phyloP scores from a whole-genome alignment of 2,329 filamentous ascomycete genomes.

The Botrytis byssoidea region DNA sequence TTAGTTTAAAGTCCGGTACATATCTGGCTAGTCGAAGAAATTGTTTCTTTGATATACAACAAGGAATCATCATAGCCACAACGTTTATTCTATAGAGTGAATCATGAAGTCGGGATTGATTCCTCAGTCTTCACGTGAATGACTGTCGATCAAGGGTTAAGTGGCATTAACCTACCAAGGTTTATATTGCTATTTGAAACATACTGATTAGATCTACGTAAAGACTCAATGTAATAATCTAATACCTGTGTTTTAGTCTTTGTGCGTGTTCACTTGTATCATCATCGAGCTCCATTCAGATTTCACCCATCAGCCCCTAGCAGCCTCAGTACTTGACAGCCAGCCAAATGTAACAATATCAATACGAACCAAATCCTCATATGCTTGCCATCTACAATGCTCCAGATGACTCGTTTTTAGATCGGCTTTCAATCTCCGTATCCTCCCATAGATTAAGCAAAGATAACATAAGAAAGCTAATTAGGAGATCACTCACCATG shows the following conservation, averaged over 20 bases:
- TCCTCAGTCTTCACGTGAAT: neutral
- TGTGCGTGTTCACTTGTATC: neutral
- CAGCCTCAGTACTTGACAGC: neutral
- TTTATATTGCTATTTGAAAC: neutral
- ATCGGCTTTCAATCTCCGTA: neutral
- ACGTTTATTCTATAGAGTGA: neutral
- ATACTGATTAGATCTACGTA: neutral
- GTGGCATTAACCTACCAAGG: neutral
- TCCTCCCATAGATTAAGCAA: too few species aligned
- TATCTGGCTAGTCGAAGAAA: neutral
- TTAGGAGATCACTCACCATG: neutral
- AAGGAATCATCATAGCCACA: neutral
- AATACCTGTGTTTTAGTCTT: neutral
- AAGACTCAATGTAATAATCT: neutral
- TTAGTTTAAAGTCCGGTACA: neutral
- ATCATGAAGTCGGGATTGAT: neutral
- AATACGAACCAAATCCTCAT: neutral
- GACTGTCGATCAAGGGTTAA: neutral
- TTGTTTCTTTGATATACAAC: neutral
- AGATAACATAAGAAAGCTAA: neutral
- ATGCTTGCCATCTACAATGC: neutral
- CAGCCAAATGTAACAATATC: neutral
- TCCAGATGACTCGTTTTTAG: rapidly evolving
- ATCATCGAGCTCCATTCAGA: neutral
- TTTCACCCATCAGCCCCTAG: neutral